Conservation (phyloP, 495 filamentous ascomycete genomes). For the Letharia columbiana region DNA sequence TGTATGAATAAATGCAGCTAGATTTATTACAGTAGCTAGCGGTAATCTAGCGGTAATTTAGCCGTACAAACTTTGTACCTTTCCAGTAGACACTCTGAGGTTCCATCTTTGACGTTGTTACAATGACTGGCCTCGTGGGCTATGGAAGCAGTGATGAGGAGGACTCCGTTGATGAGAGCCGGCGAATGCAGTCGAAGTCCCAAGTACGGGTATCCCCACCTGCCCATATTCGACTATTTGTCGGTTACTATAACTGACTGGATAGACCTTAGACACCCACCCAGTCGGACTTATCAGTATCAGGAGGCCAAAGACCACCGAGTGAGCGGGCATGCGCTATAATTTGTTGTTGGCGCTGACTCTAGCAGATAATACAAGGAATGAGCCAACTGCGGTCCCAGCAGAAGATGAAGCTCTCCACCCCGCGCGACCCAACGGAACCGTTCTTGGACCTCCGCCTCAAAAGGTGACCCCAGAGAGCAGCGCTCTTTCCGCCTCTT, state of each 20-base stretch:
- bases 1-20: background rate
- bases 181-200: background rate
- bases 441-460: constrained; percentile 38
- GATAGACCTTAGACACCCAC: constrained; percentile 15
- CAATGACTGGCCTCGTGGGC: constrained; percentile 58
- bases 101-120: background rate
- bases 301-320: background rate
- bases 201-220: constrained; percentile 16
- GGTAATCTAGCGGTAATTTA: background rate
- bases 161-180: constrained; percentile 33
- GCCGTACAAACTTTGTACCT: background rate
- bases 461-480: constrained; percentile 23
- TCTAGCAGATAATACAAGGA: constrained; percentile 5
- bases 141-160: constrained; percentile 80
- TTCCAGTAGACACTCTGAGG: background rate
- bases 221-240: background rate
- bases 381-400: constrained; percentile 11
- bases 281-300: background rate
- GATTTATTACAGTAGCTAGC: background rate
- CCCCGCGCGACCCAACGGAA: constrained; percentile 28
- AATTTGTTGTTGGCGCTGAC: background rate
- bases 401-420: constrained; percentile 6
- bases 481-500: constrained; percentile 32
- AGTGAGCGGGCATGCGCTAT: background rate
- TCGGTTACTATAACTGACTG: constrained; percentile 14